Evolutionary conservation across 495 filamentous ascomycete species (phyloP).

Genomic region (Trichoderma virens): DNA sequence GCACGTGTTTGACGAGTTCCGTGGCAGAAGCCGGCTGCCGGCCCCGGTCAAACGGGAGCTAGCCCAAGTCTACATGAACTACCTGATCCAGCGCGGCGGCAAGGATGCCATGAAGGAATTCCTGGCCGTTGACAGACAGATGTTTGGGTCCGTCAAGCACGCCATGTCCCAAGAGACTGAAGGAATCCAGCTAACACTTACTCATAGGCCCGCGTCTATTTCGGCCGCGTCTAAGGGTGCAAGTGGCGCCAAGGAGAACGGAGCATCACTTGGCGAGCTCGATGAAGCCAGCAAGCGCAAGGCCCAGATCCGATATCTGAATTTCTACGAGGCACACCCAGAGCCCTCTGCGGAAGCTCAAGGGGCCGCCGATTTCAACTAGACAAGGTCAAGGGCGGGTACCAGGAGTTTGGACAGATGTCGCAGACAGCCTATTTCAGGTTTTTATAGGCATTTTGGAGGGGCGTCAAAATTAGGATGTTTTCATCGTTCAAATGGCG

Average conservation of each 20-base stretch:
- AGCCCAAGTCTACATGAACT: constrained; percentile 70
- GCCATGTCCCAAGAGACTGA: constrained; percentile 2
- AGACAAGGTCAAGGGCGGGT: neutral
- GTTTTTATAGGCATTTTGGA: neutral
- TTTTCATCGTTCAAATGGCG: constrained; percentile 2
- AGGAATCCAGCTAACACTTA: constrained; percentile 13
- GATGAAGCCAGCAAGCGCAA: constrained; percentile 55
- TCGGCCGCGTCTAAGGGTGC: constrained; percentile 36
- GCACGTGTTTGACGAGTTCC: constrained; percentile 70
- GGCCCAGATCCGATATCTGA: constrained; percentile 57
- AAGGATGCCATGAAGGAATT: constrained; percentile 81
- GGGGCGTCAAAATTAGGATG: neutral
- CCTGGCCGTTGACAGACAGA: constrained; percentile 71
- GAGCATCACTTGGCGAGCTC: constrained; percentile 47
- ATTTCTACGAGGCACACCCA: constrained; percentile 55
- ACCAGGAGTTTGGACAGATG: neutral
- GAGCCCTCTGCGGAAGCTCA: constrained; percentile 38
- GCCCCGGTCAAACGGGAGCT: constrained; percentile 65
- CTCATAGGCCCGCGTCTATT: constrained; percentile 40
- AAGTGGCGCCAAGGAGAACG: constrained; percentile 51
- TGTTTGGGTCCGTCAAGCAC: constrained; percentile 60
- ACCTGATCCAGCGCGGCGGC: constrained; percentile 77
- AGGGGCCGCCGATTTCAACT: constrained; percentile 36
- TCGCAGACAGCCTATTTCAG: neutral
- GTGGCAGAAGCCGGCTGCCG: constrained; percentile 64